Evolutionary conservation across 345 rosid genomes (phyloP).

Genomic region (Eucalyptus pauciflora): DNA sequence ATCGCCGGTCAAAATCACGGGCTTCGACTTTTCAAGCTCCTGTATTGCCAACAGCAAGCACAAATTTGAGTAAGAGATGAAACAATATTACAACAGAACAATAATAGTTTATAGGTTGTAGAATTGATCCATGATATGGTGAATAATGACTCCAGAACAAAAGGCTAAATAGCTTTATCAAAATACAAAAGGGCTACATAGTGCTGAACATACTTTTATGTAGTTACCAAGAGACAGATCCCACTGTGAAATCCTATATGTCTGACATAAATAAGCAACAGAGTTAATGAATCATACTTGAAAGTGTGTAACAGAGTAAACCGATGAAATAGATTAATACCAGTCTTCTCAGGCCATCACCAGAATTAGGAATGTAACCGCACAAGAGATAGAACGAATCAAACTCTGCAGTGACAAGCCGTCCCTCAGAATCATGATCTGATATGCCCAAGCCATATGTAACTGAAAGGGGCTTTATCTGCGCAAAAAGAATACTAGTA

Average conservation of each 20-base stretch:
- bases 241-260: slow-evolving; percentile 73
- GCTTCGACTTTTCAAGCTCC: slow-evolving; percentile 93
- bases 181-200: neutral
- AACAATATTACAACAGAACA: neutral
- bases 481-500: slow-evolving; percentile 2
- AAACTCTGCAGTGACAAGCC: slow-evolving; percentile 79
- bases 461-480: slow-evolving; percentile 88
- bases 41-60: slow-evolving; percentile 8
- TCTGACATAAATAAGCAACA: slow-evolving; percentile 22
- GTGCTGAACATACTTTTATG: slow-evolving; percentile 50
- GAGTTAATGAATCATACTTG: neutral
- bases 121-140: neutral
- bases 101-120: neutral
- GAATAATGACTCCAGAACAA: neutral
- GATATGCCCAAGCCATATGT: slow-evolving; percentile 64
- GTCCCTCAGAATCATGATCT: slow-evolving; percentile 86
- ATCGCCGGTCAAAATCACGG: slow-evolving; percentile 94
- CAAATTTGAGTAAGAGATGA: neutral
- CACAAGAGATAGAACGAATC: slow-evolving; percentile 67
- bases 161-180: neutral
- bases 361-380: slow-evolving; percentile 88
- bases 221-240: slow-evolving; percentile 69
- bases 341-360: slow-evolving; percentile 95
- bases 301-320: neutral
- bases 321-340: slow-evolving; percentile 12